phyloP scores from a whole-genome alignment of 257 asterid species.

The Craterostigma plantagineum region DNA sequence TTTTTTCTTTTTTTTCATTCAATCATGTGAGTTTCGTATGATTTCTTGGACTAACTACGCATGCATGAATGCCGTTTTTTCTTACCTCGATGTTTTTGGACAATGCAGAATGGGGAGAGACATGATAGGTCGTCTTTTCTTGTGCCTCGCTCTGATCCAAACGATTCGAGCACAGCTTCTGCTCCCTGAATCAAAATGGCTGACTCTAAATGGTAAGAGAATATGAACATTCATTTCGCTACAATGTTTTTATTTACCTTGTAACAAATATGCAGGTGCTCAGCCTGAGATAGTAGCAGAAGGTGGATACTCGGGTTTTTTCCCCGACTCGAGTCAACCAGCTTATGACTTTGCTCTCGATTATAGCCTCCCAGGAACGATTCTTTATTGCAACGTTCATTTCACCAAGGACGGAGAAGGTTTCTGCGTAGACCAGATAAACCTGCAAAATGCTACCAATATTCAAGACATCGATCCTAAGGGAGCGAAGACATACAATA shows the following conservation, averaged over 20 bases:
- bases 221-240: not conserved
- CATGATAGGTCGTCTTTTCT: conserved; percentile 35
- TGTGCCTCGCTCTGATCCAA: conserved; percentile 35
- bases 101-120: conserved; percentile 35
- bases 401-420: conserved; percentile 46
- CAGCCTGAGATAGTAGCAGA: conserved; percentile 33
- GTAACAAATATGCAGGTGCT: conserved; percentile 16
- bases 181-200: conserved; percentile 41
- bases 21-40: conserved; percentile 1
- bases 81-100: not conserved
- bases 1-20: not conserved
- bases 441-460: conserved; percentile 45
- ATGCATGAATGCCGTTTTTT: no score
- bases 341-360: conserved; percentile 26
- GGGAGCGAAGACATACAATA: conserved; percentile 27
- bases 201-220: conserved; percentile 49
- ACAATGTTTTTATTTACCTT: not conserved
- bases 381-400: conserved; percentile 63
- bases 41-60: no score
- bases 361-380: conserved; percentile 28
- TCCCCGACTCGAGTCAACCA: conserved; percentile 33
- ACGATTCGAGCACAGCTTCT: conserved; percentile 19
- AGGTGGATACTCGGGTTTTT: conserved; percentile 67
- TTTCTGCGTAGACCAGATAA: conserved; percentile 31
- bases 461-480: conserved; percentile 27